phyloP scores from a whole-genome alignment of 768 basidiomycete genomes.

The Pholiota microspora region DNA sequence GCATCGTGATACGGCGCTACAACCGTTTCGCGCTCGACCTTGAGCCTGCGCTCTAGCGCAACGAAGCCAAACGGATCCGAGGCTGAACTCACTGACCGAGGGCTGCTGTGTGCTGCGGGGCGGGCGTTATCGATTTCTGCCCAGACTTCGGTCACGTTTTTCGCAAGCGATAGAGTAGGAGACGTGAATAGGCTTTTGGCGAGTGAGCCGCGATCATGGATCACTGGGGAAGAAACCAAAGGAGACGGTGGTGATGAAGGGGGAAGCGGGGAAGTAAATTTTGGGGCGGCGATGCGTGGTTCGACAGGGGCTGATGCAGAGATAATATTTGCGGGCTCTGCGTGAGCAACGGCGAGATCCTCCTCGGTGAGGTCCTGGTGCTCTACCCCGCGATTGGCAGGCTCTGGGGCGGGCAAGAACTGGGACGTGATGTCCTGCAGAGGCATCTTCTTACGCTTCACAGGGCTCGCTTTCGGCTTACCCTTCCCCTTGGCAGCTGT shows the following conservation, averaged over 20 bases:
- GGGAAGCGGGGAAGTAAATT: conserved; percentile 29
- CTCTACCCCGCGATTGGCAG: conserved; percentile 24
- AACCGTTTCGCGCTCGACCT: conserved; percentile 33
- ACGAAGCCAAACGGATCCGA: conserved; percentile 62
- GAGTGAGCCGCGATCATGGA: background rate
- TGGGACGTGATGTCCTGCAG: conserved; percentile 34
- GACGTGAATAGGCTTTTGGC: conserved; percentile 5
- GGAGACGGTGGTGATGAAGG: conserved; percentile 33
- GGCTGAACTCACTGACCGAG: conserved; percentile 14
- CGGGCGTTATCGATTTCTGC: conserved; percentile 19
- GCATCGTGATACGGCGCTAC: conserved; percentile 6
- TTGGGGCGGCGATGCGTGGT: background rate
- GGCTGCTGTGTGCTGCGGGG: conserved; percentile 13
- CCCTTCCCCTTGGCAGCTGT: conserved; percentile 22
- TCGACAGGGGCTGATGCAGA: conserved; percentile 7
- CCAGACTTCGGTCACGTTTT: conserved; percentile 19
- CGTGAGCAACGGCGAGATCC: background rate
- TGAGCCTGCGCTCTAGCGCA: conserved; percentile 50
- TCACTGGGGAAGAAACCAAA: conserved; percentile 11
- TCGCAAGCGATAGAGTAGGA: conserved; percentile 8
- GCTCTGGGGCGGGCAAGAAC: conserved; percentile 26
- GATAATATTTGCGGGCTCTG: conserved; percentile 9
- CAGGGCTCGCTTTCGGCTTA: conserved; percentile 15
- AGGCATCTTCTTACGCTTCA: conserved; percentile 29
- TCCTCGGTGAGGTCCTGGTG: conserved; percentile 9